Base-by-base conservation (phyloP, 768 basidiomycete species). In the Russula abietina region DNA sequence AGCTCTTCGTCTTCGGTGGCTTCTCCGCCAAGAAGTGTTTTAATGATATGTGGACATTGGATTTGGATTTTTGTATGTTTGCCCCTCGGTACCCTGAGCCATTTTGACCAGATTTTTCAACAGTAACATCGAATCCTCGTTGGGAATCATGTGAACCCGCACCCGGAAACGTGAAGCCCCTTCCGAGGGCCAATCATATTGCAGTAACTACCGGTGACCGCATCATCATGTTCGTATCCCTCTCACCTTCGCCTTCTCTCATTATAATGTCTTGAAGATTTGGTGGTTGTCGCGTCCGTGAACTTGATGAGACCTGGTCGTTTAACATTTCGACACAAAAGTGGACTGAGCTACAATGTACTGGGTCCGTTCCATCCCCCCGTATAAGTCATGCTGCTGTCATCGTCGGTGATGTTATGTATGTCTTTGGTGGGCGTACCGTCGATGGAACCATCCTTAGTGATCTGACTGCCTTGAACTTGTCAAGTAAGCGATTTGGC, bases 281-380 rank as follows among this genome's bases (percentile, higher is more conserved):
- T 68, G 97, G 97, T 38, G 97, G 97, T 52, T 98, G 95, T 16
- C 95, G 98, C 71, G 94, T 93, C 22, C 86, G 88, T 75, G 95
- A 98, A 72, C 98, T 98, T 76, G 98, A 98, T 73, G 97, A 99
- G 72, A 98, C 94, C 8, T 99, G 97, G 97, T 81, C 86, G 2
- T 98, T 91, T 74, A 92, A 96, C 72, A 77, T 93, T 56, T 80
- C 79, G 46, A 88, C 91, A 0, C 80, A 82, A 59, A 83, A 75
- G 50, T 99, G 97, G 96, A 82, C 87, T 4, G 96, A 99, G 72
- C 78, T 99, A 41, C 84, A 88, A 22, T 98, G 95, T 74, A 98
- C 96, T 62, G 97, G 97, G 1, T 98, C 89, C 71, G 97, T 98
- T 54, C 97, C 97, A 22, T 88, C 91, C 7, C 91, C 97, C 2